Evolutionary conservation across 2,329 filamentous ascomycete genomes (phyloP), one percentile per base, ranked within the genome.

Genomic region (Colletotrichum agaves): DNA sequence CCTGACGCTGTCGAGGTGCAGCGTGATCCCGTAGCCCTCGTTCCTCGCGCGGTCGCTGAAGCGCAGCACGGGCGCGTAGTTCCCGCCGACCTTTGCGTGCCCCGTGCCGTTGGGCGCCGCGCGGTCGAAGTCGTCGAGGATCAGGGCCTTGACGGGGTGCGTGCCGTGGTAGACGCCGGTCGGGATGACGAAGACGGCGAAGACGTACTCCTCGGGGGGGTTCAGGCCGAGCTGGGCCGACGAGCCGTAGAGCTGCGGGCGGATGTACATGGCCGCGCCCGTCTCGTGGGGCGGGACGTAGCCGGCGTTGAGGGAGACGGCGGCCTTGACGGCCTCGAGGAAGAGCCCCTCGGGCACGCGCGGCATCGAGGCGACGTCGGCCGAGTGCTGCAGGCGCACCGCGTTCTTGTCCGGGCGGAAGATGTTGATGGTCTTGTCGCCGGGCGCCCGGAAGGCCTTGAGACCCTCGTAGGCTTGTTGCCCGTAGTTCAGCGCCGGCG

Each of bases 391-490:
- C 85, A 98, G 88, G 67, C 95, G 93, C 46, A 82, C 80, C 41
- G 94, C 96, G 78, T 98, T 98, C 76, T 91, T 89, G 75, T 90
- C 86, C 0, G 95, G 93, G 4, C 95, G 91, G 88, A 98, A 98
- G 78, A 98, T 88, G 77, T 90, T 88, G 81, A 98, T 94, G 67
- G 82, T 80, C 67, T 84, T 77, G 78, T 91, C 88, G 65, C 86
- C 83, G 17, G 93, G 92, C 2, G 86, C 84, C 70, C 95, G 93
- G 87, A 98, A 98, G 62, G 95, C 94, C 81, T 98, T 98, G 78
- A 98, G 89, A n/a, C 96, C 96, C 79, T 99, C 96, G 84, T 97
- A 99, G 74, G 93, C 95, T 83, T 98, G 96, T 78, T 97, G 94
- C 66, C 95, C 94, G 79, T 99, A 99, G 86, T 99, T 99, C 72